These are phyloP conservation scores for Andrographis paniculata DNA, from an alignment of 305 asterid species.

Conservation along the genomic window DNA sequence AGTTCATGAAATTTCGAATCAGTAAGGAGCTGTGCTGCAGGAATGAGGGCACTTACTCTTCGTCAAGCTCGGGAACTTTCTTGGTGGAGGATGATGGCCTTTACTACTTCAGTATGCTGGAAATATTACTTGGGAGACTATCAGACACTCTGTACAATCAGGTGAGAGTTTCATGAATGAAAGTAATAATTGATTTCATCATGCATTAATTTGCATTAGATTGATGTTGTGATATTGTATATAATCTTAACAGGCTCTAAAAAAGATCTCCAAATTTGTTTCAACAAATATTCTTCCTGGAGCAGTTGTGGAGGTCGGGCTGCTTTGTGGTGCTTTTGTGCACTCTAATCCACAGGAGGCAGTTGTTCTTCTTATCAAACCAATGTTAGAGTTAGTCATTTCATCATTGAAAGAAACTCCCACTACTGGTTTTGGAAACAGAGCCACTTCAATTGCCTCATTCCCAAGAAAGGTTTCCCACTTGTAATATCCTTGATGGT, in stretches of 20 bases:
- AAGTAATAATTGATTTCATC: neutral
- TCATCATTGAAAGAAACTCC: constrained; percentile 79
- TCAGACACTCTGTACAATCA: constrained; percentile 81
- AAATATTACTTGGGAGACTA: constrained; percentile 90
- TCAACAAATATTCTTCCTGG: constrained; percentile 93
- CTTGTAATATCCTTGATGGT: constrained; percentile 21
- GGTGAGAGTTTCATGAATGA: constrained; percentile 35
- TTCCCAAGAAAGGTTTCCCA: constrained; percentile 68
- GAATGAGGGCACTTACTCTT: constrained; percentile 73
- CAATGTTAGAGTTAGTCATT: constrained; percentile 61
- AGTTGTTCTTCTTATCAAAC: constrained; percentile 67
- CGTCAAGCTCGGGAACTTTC: constrained; percentile 82
- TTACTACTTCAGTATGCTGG: constrained; percentile 90
- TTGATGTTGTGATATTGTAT: constrained; percentile 20
- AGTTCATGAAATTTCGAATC: constrained; percentile 19
- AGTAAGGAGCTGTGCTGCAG: constrained; percentile 43
- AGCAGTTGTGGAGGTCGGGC: constrained; percentile 96
- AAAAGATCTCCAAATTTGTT: constrained; percentile 84
- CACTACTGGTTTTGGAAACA: constrained; percentile 68
- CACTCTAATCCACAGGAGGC: constrained; percentile 92
- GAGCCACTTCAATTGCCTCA: constrained; percentile 37
- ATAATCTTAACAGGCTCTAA: constrained; percentile 62
- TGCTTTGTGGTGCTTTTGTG: constrained; percentile 96
- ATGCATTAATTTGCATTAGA: neutral
- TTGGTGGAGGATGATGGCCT: constrained; percentile 97